Evolutionary conservation across 352 stramenopile genomes (phyloP).

Genomic region (Pythium phragmitis): DNA sequence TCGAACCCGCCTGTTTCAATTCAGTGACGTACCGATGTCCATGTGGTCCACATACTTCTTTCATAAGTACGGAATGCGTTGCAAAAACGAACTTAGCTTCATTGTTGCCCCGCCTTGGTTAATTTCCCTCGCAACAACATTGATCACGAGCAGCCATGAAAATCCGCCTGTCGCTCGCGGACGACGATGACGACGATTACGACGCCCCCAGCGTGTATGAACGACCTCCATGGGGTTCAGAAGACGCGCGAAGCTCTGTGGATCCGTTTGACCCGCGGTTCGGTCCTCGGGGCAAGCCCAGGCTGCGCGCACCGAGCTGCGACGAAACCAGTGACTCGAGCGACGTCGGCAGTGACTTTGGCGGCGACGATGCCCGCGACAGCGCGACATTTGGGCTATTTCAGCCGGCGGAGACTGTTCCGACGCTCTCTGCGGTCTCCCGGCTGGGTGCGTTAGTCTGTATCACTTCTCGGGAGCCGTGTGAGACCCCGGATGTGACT

Average conservation of each 20-base stretch:
- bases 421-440: slow-evolving; percentile 30
- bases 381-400: slow-evolving; percentile 17
- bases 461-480: neutral
- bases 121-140: neutral
- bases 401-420: slow-evolving; percentile 7
- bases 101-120: neutral
- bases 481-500: neutral
- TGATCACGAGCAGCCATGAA: slow-evolving; percentile 35
- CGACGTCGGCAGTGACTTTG: slow-evolving; percentile 37
- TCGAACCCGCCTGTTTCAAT: slow-evolving; percentile 5
- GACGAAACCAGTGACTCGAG: slow-evolving; percentile 47
- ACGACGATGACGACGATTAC: slow-evolving; percentile 26
- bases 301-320: slow-evolving; percentile 50
- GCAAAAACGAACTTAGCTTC: slow-evolving; percentile 21
- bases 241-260: neutral
- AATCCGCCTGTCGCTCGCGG: slow-evolving; percentile 39
- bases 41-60: slow-evolving; percentile 29
- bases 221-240: neutral
- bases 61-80: slow-evolving; percentile 23
- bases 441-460: slow-evolving; percentile 33
- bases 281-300: slow-evolving; percentile 7
- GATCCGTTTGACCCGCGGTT: slow-evolving; percentile 16
- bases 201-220: slow-evolving; percentile 8
- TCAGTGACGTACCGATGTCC: slow-evolving; percentile 8
- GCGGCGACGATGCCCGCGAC: slow-evolving; percentile 8